Percentiles rank a stretch among this genome's conserved stretches.
Evolutionary conservation across 1,284 basidiomycete genomes (phyloP).

Genomic region (Cystobasidium sp.): DNA sequence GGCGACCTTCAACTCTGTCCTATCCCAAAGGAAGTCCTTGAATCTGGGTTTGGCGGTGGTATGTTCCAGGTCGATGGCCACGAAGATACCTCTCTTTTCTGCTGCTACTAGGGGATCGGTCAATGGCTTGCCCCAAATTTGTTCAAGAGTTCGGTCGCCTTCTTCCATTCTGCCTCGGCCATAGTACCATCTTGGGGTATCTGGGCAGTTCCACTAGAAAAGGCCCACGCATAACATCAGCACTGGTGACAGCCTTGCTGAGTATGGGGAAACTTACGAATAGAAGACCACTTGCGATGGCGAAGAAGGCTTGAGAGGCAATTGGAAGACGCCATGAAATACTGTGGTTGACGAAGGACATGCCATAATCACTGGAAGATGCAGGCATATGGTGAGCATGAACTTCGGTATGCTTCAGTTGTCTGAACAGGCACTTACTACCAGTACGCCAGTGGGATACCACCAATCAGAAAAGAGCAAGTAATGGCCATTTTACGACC

Average conservation of each 20-base stretch:
- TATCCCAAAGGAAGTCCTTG: conserved; percentile 35
- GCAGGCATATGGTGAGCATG: too few relatives aligned
- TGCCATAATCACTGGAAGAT: conserved; percentile 29
- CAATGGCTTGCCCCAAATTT: conserved; percentile 16
- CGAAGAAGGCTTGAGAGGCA: conserved; percentile 30
- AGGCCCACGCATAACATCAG: neutral
- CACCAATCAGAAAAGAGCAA: conserved; percentile 32
- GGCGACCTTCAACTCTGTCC: conserved; percentile 38
- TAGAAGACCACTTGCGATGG: conserved; percentile 23
- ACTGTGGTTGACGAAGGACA: conserved; percentile 32
- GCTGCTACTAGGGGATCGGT: conserved; percentile 23
- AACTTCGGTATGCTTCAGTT: too few relatives aligned
- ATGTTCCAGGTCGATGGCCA: conserved; percentile 41
- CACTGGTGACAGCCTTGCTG: neutral
- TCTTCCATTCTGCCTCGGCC: conserved; percentile 25
- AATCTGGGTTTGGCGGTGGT: conserved; percentile 22
- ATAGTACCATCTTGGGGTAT: conserved; percentile 44
- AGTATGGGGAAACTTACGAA: conserved; percentile 13
- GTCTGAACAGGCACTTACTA: too few relatives aligned
- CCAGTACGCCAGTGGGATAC: conserved; percentile 34
- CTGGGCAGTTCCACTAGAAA: conserved; percentile 29
- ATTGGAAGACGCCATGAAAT: conserved; percentile 40
- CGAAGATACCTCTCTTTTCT: conserved; percentile 41
- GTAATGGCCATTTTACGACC: conserved; percentile 41
- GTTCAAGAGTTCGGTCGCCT: conserved; percentile 27